A percentile compares a stretch with the other conserved stretches of the same genome.
Conservation (phyloP, 257 asterid genomes). For the Lycium barbarum region DNA sequence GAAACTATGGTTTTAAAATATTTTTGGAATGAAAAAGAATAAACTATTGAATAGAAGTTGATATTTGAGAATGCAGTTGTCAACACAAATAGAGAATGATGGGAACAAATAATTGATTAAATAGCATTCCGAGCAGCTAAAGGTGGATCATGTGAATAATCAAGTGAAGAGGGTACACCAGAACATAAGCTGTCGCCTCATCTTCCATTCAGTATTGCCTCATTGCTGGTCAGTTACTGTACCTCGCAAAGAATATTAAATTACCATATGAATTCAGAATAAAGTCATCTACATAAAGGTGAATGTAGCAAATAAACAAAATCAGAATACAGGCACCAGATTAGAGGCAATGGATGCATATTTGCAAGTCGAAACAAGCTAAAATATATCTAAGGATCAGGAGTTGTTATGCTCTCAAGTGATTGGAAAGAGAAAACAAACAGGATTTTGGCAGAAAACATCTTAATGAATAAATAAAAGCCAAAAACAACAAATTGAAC, state of each 20-base stretch:
- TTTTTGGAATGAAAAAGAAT: no score
- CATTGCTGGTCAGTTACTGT: constrained; percentile 40
- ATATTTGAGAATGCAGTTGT: neutral
- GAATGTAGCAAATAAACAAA: neutral
- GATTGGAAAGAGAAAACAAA: neutral
- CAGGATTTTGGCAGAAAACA: neutral
- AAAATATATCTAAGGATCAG: neutral
- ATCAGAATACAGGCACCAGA: neutral
- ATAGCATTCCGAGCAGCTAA: neutral
- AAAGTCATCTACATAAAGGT: neutral
- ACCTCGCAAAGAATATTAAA: constrained; percentile 38
- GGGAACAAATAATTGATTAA: no score
- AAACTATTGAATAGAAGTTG: no score
- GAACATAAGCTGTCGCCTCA: constrained; percentile 24
- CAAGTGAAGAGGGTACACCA: neutral
- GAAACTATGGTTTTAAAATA: no score
- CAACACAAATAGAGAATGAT: no score
- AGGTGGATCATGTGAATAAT: neutral
- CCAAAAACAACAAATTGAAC: neutral
- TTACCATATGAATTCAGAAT: neutral
- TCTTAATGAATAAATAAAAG: neutral
- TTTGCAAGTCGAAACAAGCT: neutral
- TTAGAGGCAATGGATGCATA: neutral
- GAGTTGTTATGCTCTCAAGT: neutral
- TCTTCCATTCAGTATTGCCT: constrained; percentile 29